Percentiles rank a stretch among this genome's conserved stretches.
Conservation (phyloP, 768 basidiomycete species). For the Tulasnella sp. region DNA sequence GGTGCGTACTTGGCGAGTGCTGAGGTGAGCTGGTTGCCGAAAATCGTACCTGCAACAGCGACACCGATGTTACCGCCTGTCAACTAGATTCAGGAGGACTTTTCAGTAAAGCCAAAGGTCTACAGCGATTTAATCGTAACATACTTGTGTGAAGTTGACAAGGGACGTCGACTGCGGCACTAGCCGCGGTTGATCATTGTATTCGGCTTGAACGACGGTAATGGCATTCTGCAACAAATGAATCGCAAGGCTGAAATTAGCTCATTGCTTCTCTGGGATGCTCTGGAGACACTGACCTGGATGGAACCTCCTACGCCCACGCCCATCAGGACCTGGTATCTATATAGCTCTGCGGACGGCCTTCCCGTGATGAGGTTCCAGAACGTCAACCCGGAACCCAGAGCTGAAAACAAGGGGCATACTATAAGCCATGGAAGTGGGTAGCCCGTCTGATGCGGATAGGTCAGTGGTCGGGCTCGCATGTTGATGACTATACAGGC, state of each 20-base stretch:
- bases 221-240: conserved; percentile 16
- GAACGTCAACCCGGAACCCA: conserved; percentile 29
- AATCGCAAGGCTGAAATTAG: too few relatives aligned
- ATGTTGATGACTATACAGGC: too few relatives aligned
- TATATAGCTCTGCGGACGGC: conserved; percentile 22
- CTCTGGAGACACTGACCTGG: conserved; percentile 19
- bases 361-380: conserved; percentile 2
- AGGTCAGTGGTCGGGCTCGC: neutral
- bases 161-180: conserved; percentile 1
- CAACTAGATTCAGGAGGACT: neutral
- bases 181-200: neutral
- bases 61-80: conserved; percentile 10
- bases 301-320: conserved; percentile 31
- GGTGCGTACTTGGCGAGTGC: conserved; percentile 26
- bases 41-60: conserved; percentile 12
- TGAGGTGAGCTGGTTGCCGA: conserved; percentile 25
- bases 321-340: conserved; percentile 32
- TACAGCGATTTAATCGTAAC: neutral
- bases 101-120: too few relatives aligned
- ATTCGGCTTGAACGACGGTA: neutral
- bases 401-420: conserved; percentile 25
- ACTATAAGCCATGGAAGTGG: conserved; percentile 26
- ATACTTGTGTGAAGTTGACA: conserved; percentile 7
- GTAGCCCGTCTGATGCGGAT: conserved; percentile 21
- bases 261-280: too few relatives aligned